phyloP scores from a whole-genome alignment of 805 yeast genomes.

The Diddensiella caesifluorescens region DNA sequence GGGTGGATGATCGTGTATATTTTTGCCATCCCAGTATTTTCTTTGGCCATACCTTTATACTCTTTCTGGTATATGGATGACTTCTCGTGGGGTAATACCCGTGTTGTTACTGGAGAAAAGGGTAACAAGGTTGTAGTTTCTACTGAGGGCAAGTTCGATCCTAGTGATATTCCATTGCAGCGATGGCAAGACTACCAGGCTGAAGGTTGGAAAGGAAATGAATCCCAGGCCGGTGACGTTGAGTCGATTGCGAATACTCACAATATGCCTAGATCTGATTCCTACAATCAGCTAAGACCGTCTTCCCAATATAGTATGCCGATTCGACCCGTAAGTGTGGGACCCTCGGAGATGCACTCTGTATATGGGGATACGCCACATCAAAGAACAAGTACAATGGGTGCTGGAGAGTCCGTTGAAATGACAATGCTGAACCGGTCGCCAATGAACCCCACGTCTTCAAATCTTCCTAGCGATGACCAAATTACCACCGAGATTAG shows the following conservation, averaged over 20 bases:
- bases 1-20: slow-evolving; percentile 54
- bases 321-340: neutral
- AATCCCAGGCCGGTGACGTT: slow-evolving; percentile 13
- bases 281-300: slow-evolving; percentile 1
- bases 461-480: slow-evolving; percentile 32
- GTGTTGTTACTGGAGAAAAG: slow-evolving; percentile 49
- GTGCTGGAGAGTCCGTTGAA: slow-evolving; percentile 13
- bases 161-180: slow-evolving; percentile 48
- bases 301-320: slow-evolving; percentile 12
- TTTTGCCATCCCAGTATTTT: slow-evolving; percentile 54
- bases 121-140: slow-evolving; percentile 45
- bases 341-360: slow-evolving; percentile 6
- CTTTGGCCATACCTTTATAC: slow-evolving; percentile 51
- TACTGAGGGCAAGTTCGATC: slow-evolving; percentile 50
- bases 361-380: slow-evolving; percentile 1
- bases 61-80: slow-evolving; percentile 64
- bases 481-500: slow-evolving; percentile 34
- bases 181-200: slow-evolving; percentile 57
- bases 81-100: slow-evolving; percentile 63
- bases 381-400: slow-evolving; percentile 2
- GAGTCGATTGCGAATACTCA: slow-evolving; percentile 12
- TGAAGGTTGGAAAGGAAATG: slow-evolving; percentile 35
- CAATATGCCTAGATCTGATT: neutral
- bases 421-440: slow-evolving; percentile 21
- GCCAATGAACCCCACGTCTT: too few relatives aligned